phyloP scores from a whole-genome alignment of 371 early-diverging fungal genomes.

The Basidiobolus meristosporus region DNA sequence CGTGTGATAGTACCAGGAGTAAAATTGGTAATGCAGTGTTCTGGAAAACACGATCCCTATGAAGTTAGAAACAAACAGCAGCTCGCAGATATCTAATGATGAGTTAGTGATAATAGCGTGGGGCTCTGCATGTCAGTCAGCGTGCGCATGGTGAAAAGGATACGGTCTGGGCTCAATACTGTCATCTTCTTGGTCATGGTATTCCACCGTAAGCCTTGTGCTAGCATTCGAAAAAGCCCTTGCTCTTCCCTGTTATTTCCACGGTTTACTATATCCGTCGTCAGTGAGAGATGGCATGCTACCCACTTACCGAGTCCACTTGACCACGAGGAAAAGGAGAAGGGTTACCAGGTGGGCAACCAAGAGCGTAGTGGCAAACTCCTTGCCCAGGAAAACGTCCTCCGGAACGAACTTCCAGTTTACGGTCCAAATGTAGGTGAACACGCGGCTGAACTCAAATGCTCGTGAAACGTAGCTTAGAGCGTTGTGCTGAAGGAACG shows the following conservation, averaged over 20 bases:
- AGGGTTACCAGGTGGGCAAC: conserved; percentile 32
- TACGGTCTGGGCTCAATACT: no score
- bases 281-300: not conserved
- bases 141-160: no score
- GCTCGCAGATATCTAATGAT: conserved; percentile 11
- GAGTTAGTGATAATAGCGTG: no score
- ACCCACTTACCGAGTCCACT: conserved; percentile 24
- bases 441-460: conserved; percentile 72
- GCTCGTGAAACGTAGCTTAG: conserved; percentile 48
- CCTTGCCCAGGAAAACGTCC: conserved; percentile 32
- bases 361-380: conserved; percentile 38
- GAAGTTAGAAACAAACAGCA: conserved; percentile 65
- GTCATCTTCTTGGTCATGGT: no score
- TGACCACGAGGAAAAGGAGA: conserved; percentile 23
- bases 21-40: conserved; percentile 88
- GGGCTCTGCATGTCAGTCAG: no score
- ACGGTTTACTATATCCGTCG: not conserved
- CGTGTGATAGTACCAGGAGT: conserved; percentile 78
- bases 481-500: conserved; percentile 41
- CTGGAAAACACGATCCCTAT: conserved; percentile 77
- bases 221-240: no score
- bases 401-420: conserved; percentile 77
- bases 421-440: conserved; percentile 80
- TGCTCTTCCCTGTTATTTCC: no score
- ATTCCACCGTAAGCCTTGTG: no score